These are phyloP conservation scores for Eutrema heterophyllum DNA, from an alignment of 345 rosid genomes.

Conservation along the genomic window DNA sequence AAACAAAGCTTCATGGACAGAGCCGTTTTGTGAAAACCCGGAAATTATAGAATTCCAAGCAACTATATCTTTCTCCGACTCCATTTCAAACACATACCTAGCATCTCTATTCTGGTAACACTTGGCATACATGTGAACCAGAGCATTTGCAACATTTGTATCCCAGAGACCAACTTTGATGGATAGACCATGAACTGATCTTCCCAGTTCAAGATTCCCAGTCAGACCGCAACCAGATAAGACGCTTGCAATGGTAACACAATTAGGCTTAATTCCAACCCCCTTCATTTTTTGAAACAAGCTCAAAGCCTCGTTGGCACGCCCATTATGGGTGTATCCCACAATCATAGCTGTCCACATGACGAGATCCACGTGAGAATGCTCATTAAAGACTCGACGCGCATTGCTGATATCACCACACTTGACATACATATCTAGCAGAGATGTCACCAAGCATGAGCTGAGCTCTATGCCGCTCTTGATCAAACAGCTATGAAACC, in stretches of 20 bases:
- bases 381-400: conserved; percentile 43
- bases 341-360: conserved; percentile 92
- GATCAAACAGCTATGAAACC: conserved; percentile 67
- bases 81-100: conserved; percentile 48
- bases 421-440: conserved; percentile 76
- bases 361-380: conserved; percentile 47
- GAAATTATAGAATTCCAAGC: conserved; percentile 90
- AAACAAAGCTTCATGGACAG: conserved; percentile 44
- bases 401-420: conserved; percentile 61
- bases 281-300: conserved; percentile 55
- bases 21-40: conserved; percentile 69
- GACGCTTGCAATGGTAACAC: conserved; percentile 57
- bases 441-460: conserved; percentile 56
- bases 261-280: conserved; percentile 51
- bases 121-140: conserved; percentile 90
- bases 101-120: conserved; percentile 55
- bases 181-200: conserved; percentile 52
- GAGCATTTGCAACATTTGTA: conserved; percentile 60
- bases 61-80: conserved; percentile 46
- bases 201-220: conserved; percentile 50
- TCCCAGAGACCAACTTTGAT: conserved; percentile 60
- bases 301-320: conserved; percentile 46
- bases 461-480: conserved; percentile 56
- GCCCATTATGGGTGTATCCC: conserved; percentile 66
- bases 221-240: conserved; percentile 65